These are phyloP conservation scores for Cardamine resedifolia DNA, from an alignment of 345 rosid genomes.

Conservation along the genomic window DNA sequence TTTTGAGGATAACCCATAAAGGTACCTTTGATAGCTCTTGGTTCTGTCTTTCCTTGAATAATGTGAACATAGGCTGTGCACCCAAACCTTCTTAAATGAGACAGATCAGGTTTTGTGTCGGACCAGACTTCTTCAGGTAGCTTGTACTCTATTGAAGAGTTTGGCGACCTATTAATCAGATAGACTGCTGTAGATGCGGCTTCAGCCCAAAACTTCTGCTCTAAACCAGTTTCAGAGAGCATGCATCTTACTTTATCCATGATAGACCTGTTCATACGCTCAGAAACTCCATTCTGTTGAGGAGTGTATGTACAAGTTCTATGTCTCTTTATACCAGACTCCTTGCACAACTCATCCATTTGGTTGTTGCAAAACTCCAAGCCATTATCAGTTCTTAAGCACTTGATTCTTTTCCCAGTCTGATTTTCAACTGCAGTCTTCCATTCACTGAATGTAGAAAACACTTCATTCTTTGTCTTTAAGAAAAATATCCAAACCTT, in stretches of 20 bases:
- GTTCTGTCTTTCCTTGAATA: neutral
- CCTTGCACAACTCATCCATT: too few species aligned
- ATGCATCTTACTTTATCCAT: neutral
- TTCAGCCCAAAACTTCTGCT: neutral
- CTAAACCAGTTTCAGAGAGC: neutral
- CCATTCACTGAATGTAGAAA: too few species aligned
- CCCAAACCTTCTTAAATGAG: neutral
- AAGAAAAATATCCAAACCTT: too few species aligned
- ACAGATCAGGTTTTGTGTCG: neutral
- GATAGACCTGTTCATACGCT: neutral
- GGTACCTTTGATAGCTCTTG: neutral
- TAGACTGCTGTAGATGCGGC: neutral
- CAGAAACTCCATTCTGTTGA: neutral
- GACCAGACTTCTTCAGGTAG: neutral
- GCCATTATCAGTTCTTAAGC: too few species aligned
- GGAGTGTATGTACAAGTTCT: neutral
- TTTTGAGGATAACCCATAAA: neutral
- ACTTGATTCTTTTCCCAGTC: too few species aligned
- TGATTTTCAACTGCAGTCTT: too few species aligned
- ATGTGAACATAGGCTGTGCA: neutral
- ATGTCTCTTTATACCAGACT: neutral
- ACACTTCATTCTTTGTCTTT: too few species aligned
- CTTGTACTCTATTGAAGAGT: neutral
- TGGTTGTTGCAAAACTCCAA: too few species aligned
- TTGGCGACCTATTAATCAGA: neutral